These are phyloP conservation scores for Boletus subparvulus DNA, from an alignment of 768 basidiomycete species.

Conservation along the genomic window DNA sequence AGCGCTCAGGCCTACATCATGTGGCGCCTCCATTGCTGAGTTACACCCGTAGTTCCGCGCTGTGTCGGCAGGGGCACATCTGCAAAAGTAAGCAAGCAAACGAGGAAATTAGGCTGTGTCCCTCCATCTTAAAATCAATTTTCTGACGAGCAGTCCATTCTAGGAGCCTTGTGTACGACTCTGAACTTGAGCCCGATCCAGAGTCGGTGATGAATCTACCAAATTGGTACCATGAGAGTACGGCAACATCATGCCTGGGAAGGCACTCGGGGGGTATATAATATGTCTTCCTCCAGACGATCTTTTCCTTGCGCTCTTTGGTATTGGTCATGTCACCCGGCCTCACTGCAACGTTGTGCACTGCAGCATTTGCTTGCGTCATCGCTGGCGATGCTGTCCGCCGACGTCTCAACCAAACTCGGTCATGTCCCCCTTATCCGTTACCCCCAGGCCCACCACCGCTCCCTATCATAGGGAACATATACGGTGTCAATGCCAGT, in stretches of 20 bases:
- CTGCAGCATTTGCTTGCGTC: background rate
- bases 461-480: slow-evolving; percentile 18
- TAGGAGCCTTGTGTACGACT: background rate
- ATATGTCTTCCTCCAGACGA: background rate
- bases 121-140: background rate
- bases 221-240: background rate
- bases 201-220: background rate
- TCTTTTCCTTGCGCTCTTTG: background rate
- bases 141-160: background rate
- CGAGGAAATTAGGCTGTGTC: background rate
- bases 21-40: background rate
- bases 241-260: background rate
- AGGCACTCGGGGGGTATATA: background rate
- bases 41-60: background rate
- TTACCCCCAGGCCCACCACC: slow-evolving; percentile 14
- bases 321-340: background rate
- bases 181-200: no score
- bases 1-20: background rate
- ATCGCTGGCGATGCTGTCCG: background rate
- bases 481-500: slow-evolving; percentile 2
- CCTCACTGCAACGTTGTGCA: background rate
- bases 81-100: background rate
- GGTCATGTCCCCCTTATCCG: background rate
- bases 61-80: background rate
- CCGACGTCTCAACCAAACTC: background rate